These are phyloP conservation scores for Pseudozyma flocculosa DNA, from an alignment of 1,284 basidiomycete genomes.

Conservation along the genomic window DNA sequence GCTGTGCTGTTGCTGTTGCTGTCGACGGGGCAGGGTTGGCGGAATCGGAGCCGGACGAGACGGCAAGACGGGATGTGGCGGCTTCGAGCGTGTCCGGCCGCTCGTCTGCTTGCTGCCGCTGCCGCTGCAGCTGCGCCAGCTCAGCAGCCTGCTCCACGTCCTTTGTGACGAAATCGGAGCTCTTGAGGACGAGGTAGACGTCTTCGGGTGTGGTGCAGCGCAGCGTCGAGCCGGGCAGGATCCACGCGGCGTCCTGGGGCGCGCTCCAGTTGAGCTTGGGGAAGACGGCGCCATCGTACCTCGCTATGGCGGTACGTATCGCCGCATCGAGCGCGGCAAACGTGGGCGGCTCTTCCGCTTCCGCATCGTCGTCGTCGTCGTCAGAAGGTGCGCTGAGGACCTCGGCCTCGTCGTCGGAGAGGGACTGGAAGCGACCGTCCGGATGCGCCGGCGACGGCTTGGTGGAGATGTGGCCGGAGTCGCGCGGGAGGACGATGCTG, in stretches of 20 bases:
- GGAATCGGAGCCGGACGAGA: no score
- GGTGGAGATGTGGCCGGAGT: neutral
- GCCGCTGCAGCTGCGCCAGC: constrained; percentile 1
- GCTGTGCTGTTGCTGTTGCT: no score
- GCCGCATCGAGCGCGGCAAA: constrained; percentile 67
- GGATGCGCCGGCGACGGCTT: neutral
- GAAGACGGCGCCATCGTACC: constrained; percentile 78
- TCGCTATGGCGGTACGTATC: constrained; percentile 70
- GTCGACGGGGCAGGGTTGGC: no score
- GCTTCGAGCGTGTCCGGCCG: no score
- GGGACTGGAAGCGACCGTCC: no score
- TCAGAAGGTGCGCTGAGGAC: constrained; percentile 44
- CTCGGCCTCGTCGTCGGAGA: constrained; percentile 63
- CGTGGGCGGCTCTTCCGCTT: constrained; percentile 16
- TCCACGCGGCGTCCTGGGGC: constrained; percentile 76
- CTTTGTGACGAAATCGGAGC: constrained; percentile 83
- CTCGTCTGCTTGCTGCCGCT: no score
- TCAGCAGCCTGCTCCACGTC: constrained; percentile 66
- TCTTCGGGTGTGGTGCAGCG: constrained; percentile 85
- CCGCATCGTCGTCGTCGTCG: constrained; percentile 62
- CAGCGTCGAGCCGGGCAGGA: constrained; percentile 81
- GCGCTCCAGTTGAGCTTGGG: constrained; percentile 67
- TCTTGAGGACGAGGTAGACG: constrained; percentile 88
- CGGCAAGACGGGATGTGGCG: no score
- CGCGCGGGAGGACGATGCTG: constrained; percentile 68